Conservation (phyloP, 2,329 filamentous ascomycete genomes). For the Xylariaceae sp. region DNA sequence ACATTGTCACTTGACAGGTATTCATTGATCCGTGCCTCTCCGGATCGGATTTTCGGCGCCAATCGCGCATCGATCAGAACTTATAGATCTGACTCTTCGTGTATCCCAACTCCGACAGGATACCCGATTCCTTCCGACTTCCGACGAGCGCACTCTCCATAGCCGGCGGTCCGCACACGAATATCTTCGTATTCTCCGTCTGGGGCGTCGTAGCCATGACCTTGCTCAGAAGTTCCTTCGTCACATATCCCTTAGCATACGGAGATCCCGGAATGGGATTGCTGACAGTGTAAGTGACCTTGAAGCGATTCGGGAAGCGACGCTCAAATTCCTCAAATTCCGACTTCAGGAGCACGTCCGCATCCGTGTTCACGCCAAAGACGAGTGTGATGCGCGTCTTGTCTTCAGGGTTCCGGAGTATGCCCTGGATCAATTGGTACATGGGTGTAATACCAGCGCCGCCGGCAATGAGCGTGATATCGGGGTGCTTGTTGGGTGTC, state of each 20-base stretch:
- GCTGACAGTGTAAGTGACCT: conserved; percentile 53
- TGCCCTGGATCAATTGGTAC: conserved; percentile 58
- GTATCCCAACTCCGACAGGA: conserved; percentile 55
- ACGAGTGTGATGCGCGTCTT: conserved; percentile 59
- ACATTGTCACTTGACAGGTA: neutral
- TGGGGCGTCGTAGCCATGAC: conserved; percentile 35
- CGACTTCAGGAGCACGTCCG: conserved; percentile 53
- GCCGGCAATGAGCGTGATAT: conserved; percentile 62
- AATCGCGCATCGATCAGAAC: conserved; percentile 38
- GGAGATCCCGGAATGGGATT: conserved; percentile 38
- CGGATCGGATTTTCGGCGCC: neutral
- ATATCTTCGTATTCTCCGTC: conserved; percentile 49
- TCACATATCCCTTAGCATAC: conserved; percentile 53
- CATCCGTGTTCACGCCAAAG: conserved; percentile 60
- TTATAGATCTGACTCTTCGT: conserved; percentile 52
- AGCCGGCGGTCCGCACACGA: conserved; percentile 62
- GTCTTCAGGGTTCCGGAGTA: conserved; percentile 57
- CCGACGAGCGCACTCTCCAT: conserved; percentile 58
- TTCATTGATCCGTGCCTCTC: neutral
- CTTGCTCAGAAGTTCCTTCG: conserved; percentile 49
- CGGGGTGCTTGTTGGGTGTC: conserved; percentile 44
- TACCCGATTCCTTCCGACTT: conserved; percentile 39
- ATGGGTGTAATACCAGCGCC: conserved; percentile 69
- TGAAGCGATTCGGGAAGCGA: conserved; percentile 50
- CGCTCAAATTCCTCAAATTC: conserved; percentile 50